Percentiles rank a stretch among this genome's conserved stretches.
Conservation (phyloP, 192 early-diverging fungal species). For the Podila clonocystis region DNA sequence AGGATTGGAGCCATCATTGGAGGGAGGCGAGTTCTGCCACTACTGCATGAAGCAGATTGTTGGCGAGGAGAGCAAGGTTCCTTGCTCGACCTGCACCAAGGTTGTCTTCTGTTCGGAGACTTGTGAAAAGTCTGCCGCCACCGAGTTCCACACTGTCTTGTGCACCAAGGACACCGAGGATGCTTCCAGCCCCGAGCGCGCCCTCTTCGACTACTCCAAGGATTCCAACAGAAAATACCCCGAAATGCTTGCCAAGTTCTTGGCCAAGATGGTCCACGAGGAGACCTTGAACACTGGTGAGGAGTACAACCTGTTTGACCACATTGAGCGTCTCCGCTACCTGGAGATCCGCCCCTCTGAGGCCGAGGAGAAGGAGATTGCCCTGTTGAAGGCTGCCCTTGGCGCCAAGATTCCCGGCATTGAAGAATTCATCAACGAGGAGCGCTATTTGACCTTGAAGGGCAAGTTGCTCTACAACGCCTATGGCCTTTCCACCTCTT, state of each 20-base stretch:
- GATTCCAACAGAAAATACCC: slow-evolving; percentile 70
- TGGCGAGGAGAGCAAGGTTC: slow-evolving; percentile 41
- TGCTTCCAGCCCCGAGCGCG: slow-evolving; percentile 55
- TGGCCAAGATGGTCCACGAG: slow-evolving; percentile 82
- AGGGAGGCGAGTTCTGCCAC: slow-evolving; percentile 73
- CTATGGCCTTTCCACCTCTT: slow-evolving; percentile 69
- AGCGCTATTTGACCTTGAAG: slow-evolving; percentile 89
- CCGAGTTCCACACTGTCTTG: slow-evolving; percentile 71
- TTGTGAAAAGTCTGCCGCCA: slow-evolving; percentile 69
- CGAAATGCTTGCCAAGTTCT: slow-evolving; percentile 86
- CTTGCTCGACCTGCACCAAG: slow-evolving; percentile 67
- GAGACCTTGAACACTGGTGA: slow-evolving; percentile 78
- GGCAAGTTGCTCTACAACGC: slow-evolving; percentile 89
- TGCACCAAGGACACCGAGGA: slow-evolving; percentile 52
- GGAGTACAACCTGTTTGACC: slow-evolving; percentile 85
- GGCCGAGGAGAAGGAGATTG: slow-evolving; percentile 65
- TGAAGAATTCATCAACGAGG: slow-evolving; percentile 83
- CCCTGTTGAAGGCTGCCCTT: slow-evolving; percentile 72
- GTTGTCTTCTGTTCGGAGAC: slow-evolving; percentile 76
- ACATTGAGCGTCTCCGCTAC: slow-evolving; percentile 85
- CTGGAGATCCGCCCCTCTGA: slow-evolving; percentile 65
- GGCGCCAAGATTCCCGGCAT: slow-evolving; percentile 81
- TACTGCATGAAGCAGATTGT: slow-evolving; percentile 75
- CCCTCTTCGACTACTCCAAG: slow-evolving; percentile 54
- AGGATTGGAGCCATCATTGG: slow-evolving; percentile 74